Evolutionary conservation across 768 basidiomycete species (phyloP), one percentile per base, ranked within the genome.

Genomic region (Erythrobasidium yunnanense): DNA sequence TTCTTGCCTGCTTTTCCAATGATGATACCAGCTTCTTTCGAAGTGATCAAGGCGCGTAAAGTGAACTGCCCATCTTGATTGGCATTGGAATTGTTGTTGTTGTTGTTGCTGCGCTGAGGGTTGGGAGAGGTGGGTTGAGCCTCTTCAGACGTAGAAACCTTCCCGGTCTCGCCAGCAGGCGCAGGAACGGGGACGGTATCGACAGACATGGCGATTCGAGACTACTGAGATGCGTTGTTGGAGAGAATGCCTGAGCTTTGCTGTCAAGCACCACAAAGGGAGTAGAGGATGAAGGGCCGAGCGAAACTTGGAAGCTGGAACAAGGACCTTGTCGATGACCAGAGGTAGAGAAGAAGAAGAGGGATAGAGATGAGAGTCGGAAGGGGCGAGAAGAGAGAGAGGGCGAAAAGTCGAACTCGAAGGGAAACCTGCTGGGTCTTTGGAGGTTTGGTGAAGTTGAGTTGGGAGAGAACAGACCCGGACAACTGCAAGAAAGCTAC

Each of bases 1-100:
- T 96, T 97, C 81, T 90, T 90, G 66, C 95, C 95, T 55, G 81
- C 91, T 74, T 90, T 95, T 70, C 93, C 91, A 72, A 96, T 96
- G 77, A 95, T 92, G 74, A 96, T 85, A 71, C 92, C 92, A 60
- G 90, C 90, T 77, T 97, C 92, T 47, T 66, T 60, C 2, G 66
- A 66, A 2, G 47, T 7, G 60, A 63, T 49, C 4, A 63, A 49
- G 4, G 60, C 60, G 11, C 60, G 60, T 25, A 63, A 30, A 17
- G 60, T 63, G 60, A 63, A 63, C 30, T 63, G 60, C 11, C 29
- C 47, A 23, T n/a, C 27, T 13, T 5, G 2, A 32, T n/a, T 30
- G 11, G 25, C 20, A 25, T 25, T 25, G 23, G 8, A 13, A 27
- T 25, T 15, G 57, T 20, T 47, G 49, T 4, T 51, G 32, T 18